A percentile compares a stretch with the other conserved stretches of the same genome.
Evolutionary conservation across 257 asterid species (phyloP).

Genomic region (Rehmannia glutinosa): DNA sequence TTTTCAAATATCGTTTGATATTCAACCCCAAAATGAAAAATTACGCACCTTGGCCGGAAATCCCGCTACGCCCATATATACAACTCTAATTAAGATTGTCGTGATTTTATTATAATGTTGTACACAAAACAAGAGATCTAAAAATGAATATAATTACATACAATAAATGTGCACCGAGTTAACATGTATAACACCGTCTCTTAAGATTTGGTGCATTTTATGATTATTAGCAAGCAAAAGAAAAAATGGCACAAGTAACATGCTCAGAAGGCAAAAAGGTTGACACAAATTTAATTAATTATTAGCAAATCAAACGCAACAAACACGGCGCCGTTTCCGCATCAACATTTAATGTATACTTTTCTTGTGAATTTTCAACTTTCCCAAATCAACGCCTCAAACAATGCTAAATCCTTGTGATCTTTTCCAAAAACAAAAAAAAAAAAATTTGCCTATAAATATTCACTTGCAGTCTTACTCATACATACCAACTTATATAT

Average conservation of each 20-base stretch:
- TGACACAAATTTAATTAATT: constrained; percentile 19
- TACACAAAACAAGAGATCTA: too few relatives aligned
- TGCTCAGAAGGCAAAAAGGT: constrained; percentile 1
- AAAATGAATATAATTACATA: too few relatives aligned
- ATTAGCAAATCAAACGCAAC: constrained; percentile 17
- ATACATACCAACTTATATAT: neutral
- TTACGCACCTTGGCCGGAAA: too few relatives aligned
- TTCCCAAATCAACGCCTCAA: constrained; percentile 44
- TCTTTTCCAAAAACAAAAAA: neutral
- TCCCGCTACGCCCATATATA: too few relatives aligned
- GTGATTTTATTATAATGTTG: too few relatives aligned
- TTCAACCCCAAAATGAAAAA: too few relatives aligned
- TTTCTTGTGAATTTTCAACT: constrained; percentile 17
- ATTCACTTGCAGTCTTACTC: too few relatives aligned
- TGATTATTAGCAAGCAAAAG: neutral
- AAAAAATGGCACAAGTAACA: constrained; percentile 19
- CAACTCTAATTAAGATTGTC: too few relatives aligned
- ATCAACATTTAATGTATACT: constrained; percentile 13
- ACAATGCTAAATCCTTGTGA: neutral
- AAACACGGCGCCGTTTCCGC: constrained; percentile 51
- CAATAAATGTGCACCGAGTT: too few relatives aligned
- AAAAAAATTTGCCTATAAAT: constrained; percentile 30
- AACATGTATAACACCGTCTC: too few relatives aligned
- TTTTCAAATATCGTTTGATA: too few relatives aligned
- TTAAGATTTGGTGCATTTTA: too few relatives aligned